Percentiles rank a stretch among this genome's conserved stretches.
phyloP scores from a whole-genome alignment of 805 yeast species.

The Huiozyma naganishii region DNA sequence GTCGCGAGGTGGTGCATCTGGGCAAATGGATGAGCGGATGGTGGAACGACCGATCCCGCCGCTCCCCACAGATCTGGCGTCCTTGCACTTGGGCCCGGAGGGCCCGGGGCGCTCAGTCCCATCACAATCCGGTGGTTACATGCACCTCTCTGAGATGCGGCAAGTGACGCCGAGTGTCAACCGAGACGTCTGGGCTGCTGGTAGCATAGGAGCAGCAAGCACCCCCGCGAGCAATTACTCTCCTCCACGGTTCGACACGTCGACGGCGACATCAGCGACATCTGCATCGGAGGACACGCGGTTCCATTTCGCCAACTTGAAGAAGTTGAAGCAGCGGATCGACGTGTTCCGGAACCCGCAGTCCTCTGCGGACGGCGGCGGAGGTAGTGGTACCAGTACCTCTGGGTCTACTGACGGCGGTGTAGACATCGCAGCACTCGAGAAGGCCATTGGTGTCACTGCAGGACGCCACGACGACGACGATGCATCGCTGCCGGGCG shows the following conservation, averaged over 20 bases:
- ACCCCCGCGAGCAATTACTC: neutral
- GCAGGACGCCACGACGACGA: slow-evolving; percentile 11
- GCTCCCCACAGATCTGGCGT: slow-evolving; percentile 16
- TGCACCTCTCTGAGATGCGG: slow-evolving; percentile 22
- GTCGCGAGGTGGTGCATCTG: slow-evolving; percentile 5
- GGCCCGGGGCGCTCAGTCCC: neutral
- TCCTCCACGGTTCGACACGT: slow-evolving; percentile 14
- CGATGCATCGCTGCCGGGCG: slow-evolving; percentile 1
- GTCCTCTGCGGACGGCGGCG: slow-evolving; percentile 5
- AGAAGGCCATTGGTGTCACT: slow-evolving; percentile 27
- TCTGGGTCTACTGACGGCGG: slow-evolving; percentile 8
- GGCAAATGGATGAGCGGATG: slow-evolving; percentile 18
- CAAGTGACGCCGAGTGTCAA: slow-evolving; percentile 17
- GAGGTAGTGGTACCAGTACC: neutral
- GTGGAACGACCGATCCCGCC: slow-evolving; percentile 26
- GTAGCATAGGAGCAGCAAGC: neutral
- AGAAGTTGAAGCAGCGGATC: slow-evolving; percentile 25
- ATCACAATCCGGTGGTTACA: slow-evolving; percentile 5
- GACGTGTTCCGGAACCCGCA: slow-evolving; percentile 26
- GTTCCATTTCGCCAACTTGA: slow-evolving; percentile 27
- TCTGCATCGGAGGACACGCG: slow-evolving; percentile 25
- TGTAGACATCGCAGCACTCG: slow-evolving; percentile 28
- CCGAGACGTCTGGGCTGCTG: neutral
- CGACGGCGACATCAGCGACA: slow-evolving; percentile 14
- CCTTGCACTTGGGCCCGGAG: neutral